Evolutionary conservation across 495 filamentous ascomycete genomes (phyloP), one percentile per base, ranked within the genome.

Genomic region (Jackrogersella minutella): DNA sequence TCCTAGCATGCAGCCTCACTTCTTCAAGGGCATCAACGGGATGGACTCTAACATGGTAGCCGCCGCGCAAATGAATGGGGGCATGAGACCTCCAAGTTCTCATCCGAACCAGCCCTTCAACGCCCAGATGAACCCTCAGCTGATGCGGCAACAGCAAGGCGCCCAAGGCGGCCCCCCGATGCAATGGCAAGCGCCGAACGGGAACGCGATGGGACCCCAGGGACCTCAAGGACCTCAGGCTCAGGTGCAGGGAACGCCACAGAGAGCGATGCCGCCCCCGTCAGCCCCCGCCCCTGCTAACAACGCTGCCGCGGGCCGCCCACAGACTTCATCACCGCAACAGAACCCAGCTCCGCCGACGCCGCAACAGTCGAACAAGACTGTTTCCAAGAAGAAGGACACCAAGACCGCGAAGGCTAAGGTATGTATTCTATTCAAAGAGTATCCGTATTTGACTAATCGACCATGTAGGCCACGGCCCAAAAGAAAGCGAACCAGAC

Each of bases 231-330:
- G 77, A 24, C 85, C 81, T 58, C 89, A 89, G 62, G 81, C 79
- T 49, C 85, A 87, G 49, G 87, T 90, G 14, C 81, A 79, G 69
- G 88, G 88, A 6, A 93, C 90, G 9, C 90, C 92, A 72, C 90
- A 92, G 75, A 84, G 88, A 37, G 77, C 84, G 2, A 97, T 97
- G 93, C 92, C 91, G 41, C 94, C 93, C 11, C 94, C 95, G n/a
- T 90, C 91, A 60, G 91, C 89, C 21, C 91, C 91, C 5, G 83
- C 90, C 10, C 81, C 84, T 55, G 83, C 83, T 19, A 84, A 81
- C 40, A 74, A 82, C 52, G 68, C 65, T 31, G 68, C 76, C 51
- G 79, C 75, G 44, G 79, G 84, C 22, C 87, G 90, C 65, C 83
- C 86, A 37, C 86, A 83, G 66, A 91, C 92, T 3, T 84, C 91